Evolutionary conservation across 139 green algal species (phyloP).

Genomic region (Picochlorum sp.): DNA sequence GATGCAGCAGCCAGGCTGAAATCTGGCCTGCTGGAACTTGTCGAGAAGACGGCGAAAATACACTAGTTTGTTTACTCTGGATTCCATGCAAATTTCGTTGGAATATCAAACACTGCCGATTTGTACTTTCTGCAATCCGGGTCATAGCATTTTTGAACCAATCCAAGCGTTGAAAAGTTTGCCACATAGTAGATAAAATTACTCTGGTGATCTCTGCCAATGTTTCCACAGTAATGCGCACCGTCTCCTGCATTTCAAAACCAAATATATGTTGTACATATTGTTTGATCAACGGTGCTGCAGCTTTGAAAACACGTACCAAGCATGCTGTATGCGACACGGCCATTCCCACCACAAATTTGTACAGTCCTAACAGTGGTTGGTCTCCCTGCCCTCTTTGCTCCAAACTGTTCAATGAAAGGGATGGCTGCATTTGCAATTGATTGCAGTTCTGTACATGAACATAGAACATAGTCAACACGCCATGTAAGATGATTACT

Average conservation of each 20-base stretch:
- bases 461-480: not conserved
- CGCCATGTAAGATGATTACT: too few species aligned
- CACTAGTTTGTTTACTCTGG: too few species aligned
- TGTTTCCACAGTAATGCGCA: slow-evolving; percentile 59
- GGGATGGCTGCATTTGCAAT: slow-evolving; percentile 34
- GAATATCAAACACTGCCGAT: slow-evolving; percentile 19
- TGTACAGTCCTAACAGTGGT: slow-evolving; percentile 54
- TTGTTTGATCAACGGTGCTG: too few species aligned
- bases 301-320: slow-evolving; percentile 14
- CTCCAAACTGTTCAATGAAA: slow-evolving; percentile 48
- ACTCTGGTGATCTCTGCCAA: slow-evolving; percentile 50
- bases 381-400: slow-evolving; percentile 26
- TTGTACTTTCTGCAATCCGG: slow-evolving; percentile 54
- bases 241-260: slow-evolving; percentile 39
- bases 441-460: slow-evolving; percentile 18
- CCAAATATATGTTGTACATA: not conserved
- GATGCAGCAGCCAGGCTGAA: slow-evolving; percentile 62
- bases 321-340: slow-evolving; percentile 61
- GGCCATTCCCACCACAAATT: slow-evolving; percentile 48
- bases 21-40: slow-evolving; percentile 49
- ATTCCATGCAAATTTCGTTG: slow-evolving; percentile 3
- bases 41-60: too few species aligned
- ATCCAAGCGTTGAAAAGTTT: slow-evolving; percentile 39
- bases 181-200: slow-evolving; percentile 66
- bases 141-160: slow-evolving; percentile 72